Evolutionary conservation across 106 monocot species (phyloP).

Genomic region (Phalaenopsis aphrodite): DNA sequence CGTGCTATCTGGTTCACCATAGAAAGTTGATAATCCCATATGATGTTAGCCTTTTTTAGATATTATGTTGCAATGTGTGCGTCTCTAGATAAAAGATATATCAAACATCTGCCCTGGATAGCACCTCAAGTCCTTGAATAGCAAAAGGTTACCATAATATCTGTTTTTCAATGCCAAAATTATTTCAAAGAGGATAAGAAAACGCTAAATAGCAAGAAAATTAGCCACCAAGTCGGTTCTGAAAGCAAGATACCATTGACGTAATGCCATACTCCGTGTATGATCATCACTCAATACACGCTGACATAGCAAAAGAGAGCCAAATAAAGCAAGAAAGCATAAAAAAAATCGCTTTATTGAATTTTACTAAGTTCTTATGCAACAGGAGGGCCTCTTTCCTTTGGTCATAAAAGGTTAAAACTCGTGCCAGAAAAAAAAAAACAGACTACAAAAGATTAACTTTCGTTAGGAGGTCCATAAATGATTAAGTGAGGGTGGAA

Average conservation of each 20-base stretch:
- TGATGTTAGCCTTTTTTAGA: neutral
- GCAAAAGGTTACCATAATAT: neutral
- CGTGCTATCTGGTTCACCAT: neutral
- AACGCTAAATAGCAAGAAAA: neutral
- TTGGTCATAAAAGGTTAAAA: neutral
- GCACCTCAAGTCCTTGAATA: neutral
- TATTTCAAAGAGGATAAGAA: neutral
- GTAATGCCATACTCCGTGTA: too few relatives aligned
- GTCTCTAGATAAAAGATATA: neutral
- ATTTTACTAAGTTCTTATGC: too few relatives aligned
- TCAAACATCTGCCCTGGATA: neutral
- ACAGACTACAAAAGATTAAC: neutral
- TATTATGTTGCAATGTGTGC: neutral
- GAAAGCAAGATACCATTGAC: neutral
- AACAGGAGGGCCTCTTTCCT: too few relatives aligned
- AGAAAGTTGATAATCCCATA: neutral
- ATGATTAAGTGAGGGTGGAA: too few relatives aligned
- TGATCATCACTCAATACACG: too few relatives aligned
- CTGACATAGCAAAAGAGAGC: too few relatives aligned
- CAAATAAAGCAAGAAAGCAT: too few relatives aligned
- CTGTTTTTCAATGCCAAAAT: neutral
- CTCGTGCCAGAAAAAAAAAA: neutral
- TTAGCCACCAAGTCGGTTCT: neutral
- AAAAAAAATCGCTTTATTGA: too few relatives aligned
- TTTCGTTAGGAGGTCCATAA: neutral